Evolutionary conservation across 225 moss, liverwort and hornwort species (phyloP).

Genomic region (Polytrichum formosum): DNA sequence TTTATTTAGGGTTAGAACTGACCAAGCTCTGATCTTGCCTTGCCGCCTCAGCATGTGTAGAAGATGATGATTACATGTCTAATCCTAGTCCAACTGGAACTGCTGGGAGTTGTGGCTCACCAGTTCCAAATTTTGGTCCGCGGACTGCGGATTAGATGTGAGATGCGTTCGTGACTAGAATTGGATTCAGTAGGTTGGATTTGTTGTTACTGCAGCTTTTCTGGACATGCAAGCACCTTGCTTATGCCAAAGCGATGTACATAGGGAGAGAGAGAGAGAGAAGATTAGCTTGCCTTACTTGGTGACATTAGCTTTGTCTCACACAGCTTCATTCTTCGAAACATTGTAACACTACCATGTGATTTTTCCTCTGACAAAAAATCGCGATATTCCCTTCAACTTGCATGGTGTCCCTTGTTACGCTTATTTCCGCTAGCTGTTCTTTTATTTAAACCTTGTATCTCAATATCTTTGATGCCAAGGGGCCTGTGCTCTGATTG

Average conservation of each 20-base stretch:
- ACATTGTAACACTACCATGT: background rate
- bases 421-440: too few species aligned
- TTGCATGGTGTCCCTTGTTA: too few species aligned
- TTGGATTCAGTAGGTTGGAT: conserved; percentile 1
- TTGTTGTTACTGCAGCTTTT: conserved; percentile 21
- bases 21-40: conserved; percentile 11
- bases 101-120: conserved; percentile 2
- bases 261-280: conserved; percentile 22
- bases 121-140: conserved; percentile 40
- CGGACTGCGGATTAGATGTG: conserved; percentile 17
- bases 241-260: conserved; percentile 44
- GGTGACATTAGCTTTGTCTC: too few species aligned
- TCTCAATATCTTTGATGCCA: too few species aligned
- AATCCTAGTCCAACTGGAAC: conserved; percentile 32
- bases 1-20: background rate
- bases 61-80: conserved; percentile 7
- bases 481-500: too few species aligned
- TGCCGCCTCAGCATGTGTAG: conserved; percentile 30
- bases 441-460: too few species aligned
- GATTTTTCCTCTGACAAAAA: background rate
- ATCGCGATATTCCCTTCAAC: too few species aligned
- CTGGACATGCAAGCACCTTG: conserved; percentile 48
- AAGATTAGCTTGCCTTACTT: background rate
- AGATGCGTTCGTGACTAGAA: too few species aligned
- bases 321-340: background rate